A percentile compares a stretch with the other conserved stretches of the same genome.
These are phyloP conservation scores for Zygotorulaspora danielsina DNA, from an alignment of 805 yeast genomes.

Conservation along the genomic window DNA sequence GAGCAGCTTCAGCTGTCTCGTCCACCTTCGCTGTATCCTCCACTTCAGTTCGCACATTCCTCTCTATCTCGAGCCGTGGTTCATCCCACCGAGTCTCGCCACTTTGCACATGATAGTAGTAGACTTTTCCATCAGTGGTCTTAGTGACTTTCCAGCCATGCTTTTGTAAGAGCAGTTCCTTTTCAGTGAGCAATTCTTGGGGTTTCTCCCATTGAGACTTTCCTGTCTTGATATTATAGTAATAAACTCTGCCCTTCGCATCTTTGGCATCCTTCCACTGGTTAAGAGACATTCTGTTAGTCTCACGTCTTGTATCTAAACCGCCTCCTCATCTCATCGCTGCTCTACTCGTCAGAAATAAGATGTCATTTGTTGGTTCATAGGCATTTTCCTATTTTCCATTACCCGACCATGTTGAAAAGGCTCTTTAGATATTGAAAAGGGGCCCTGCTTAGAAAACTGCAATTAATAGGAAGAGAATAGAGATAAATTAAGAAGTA, in stretches of 20 bases:
- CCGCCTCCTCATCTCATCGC: background rate
- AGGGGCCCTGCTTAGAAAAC: too few relatives aligned
- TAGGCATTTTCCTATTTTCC: too few relatives aligned
- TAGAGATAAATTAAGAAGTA: too few relatives aligned
- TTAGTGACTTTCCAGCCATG: slow-evolving; percentile 52
- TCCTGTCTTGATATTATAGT: slow-evolving; percentile 59
- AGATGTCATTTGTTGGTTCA: too few relatives aligned
- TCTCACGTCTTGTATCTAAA: background rate
- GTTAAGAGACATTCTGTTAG: slow-evolving; percentile 8
- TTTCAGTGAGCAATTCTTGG: slow-evolving; percentile 40
- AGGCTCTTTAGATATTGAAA: background rate
- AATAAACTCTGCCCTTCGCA: slow-evolving; percentile 65
- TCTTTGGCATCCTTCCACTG: slow-evolving; percentile 64
- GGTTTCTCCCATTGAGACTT: slow-evolving; percentile 85
- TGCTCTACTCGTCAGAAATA: too few relatives aligned
- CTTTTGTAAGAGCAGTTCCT: slow-evolving; percentile 44
- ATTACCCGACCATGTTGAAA: background rate
- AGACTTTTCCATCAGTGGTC: slow-evolving; percentile 55
- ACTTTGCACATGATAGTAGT: slow-evolving; percentile 64
- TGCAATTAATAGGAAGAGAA: too few relatives aligned
- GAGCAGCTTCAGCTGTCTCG: slow-evolving; percentile 6
- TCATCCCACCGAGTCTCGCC: slow-evolving; percentile 75
- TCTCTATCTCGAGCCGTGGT: slow-evolving; percentile 41
- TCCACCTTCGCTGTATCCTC: slow-evolving; percentile 34
- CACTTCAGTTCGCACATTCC: slow-evolving; percentile 3